Conservation (phyloP, 2,329 filamentous ascomycete species). For the Trichoderma guizhouense region DNA sequence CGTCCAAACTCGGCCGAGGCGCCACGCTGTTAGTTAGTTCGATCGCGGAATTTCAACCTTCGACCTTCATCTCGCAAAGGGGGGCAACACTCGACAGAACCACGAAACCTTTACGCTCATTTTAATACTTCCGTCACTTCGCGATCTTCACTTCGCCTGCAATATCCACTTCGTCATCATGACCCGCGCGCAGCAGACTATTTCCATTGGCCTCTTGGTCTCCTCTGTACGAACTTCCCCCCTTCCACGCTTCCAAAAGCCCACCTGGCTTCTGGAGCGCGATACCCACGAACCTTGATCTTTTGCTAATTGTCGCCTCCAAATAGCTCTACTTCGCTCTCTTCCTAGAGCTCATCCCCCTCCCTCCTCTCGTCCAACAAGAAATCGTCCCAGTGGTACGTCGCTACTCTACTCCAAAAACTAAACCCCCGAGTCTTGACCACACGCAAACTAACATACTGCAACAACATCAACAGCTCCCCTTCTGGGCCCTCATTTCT, state of each 20-base stretch:
- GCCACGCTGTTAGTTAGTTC: background rate
- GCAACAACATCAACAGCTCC: constrained; percentile 57
- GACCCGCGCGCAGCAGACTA: constrained; percentile 91
- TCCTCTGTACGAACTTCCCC: constrained; percentile 65
- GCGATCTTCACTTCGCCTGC: background rate
- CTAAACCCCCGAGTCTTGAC: background rate
- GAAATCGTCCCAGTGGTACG: constrained; percentile 87
- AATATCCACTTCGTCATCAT: constrained; percentile 50
- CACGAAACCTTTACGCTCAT: background rate
- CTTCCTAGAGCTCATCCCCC: constrained; percentile 77
- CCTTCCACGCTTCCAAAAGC: background rate
- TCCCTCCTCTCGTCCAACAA: constrained; percentile 72
- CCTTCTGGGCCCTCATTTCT: constrained; percentile 86
- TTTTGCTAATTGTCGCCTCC: background rate
- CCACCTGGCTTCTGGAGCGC: background rate
- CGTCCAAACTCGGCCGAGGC: background rate
- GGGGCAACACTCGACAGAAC: background rate
- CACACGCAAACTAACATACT: background rate
- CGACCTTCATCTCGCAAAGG: background rate
- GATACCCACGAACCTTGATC: background rate
- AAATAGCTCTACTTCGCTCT: constrained; percentile 90
- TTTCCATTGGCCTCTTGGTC: constrained; percentile 82
- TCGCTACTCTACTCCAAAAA: constrained; percentile 23
- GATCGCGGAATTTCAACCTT: background rate
- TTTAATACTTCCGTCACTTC: background rate